phyloP scores from a whole-genome alignment of 345 rosid species.

The Gossypium turneri region DNA sequence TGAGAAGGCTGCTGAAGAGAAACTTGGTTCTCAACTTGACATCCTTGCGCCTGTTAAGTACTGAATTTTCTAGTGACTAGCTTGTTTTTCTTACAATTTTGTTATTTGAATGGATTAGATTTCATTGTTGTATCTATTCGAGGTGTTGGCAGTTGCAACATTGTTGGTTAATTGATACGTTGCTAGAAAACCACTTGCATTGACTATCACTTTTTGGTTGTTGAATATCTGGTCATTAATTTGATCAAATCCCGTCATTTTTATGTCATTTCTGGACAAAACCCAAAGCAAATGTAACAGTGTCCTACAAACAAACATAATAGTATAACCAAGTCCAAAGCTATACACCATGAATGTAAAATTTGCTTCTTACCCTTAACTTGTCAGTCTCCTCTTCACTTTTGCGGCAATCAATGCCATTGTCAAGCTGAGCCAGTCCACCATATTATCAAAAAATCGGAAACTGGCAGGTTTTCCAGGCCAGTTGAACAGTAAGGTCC shows the following conservation, averaged over 20 bases:
- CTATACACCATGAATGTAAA: no score
- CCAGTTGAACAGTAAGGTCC: background rate
- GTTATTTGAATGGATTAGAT: background rate
- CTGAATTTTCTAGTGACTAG: background rate
- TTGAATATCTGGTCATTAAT: no score
- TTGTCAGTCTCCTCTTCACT: no score
- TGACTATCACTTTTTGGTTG: no score
- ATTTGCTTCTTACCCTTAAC: no score
- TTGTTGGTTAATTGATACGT: no score
- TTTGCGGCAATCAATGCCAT: background rate
- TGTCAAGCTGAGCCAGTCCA: background rate
- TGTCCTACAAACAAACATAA: no score
- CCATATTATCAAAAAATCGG: background rate
- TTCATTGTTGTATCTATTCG: constrained; percentile 3
- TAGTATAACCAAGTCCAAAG: no score
- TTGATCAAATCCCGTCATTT: no score
- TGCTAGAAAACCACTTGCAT: no score
- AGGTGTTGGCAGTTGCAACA: background rate
- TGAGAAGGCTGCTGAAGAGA: constrained; percentile 58
- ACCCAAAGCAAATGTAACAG: no score
- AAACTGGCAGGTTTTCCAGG: background rate
- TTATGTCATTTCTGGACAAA: no score
- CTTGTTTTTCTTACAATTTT: constrained; percentile 15
- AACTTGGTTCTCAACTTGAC: constrained; percentile 53
- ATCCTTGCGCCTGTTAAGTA: background rate